Conservation (phyloP, 2,329 filamentous ascomycete genomes). For the Penicillium sp. region DNA sequence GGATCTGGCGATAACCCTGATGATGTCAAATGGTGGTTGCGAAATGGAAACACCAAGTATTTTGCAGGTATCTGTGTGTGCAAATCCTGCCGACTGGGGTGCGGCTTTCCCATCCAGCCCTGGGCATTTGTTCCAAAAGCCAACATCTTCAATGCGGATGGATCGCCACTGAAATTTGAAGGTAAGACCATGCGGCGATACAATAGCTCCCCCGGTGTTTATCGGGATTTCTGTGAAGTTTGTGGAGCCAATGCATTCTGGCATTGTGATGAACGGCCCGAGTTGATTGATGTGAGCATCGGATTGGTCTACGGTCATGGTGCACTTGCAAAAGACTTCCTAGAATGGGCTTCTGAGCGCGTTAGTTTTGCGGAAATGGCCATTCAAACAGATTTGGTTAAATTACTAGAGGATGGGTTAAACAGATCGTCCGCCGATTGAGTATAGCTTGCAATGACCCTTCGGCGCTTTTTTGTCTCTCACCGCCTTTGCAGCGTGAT, state of each 20-base stretch:
- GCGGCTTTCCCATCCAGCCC: slow-evolving; percentile 62
- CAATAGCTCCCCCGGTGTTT: slow-evolving; percentile 52
- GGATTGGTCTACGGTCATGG: slow-evolving; percentile 56
- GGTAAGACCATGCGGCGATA: slow-evolving; percentile 52
- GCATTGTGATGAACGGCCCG: slow-evolving; percentile 53
- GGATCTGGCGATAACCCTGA: slow-evolving; percentile 44
- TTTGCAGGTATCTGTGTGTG: slow-evolving; percentile 62
- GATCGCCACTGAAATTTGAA: slow-evolving; percentile 34
- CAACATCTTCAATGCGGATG: slow-evolving; percentile 52
- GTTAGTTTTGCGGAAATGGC: slow-evolving; percentile 62
- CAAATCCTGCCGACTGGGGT: slow-evolving; percentile 58
- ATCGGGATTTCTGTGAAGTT: slow-evolving; percentile 59
- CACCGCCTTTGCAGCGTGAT: neutral
- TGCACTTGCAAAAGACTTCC: slow-evolving; percentile 56
- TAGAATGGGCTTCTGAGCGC: slow-evolving; percentile 60
- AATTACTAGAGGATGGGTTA: slow-evolving; percentile 26
- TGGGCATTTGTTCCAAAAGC: slow-evolving; percentile 65
- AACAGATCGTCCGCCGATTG: neutral
- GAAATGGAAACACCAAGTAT: slow-evolving; percentile 49
- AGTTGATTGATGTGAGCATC: slow-evolving; percentile 62
- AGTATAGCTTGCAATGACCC: neutral
- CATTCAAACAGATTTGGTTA: slow-evolving; percentile 31
- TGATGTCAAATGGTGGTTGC: slow-evolving; percentile 61
- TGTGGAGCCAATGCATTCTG: slow-evolving; percentile 68
- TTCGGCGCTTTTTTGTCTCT: neutral